Conservation (phyloP, 257 asterid species). For the Lavandula angustifolia region DNA sequence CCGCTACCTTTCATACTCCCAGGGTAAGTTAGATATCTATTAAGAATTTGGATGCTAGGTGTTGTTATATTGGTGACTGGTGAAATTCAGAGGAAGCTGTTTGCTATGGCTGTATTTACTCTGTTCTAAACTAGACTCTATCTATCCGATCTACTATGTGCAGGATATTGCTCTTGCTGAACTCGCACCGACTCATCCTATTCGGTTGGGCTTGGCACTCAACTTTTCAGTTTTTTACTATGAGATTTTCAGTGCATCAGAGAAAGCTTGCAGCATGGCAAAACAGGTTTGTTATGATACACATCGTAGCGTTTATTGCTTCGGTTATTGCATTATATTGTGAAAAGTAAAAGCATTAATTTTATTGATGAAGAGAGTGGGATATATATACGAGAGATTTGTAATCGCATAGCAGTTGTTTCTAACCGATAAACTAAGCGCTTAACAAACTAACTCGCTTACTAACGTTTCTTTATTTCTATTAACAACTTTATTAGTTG, state of each 20-base stretch:
- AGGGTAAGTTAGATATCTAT: background rate
- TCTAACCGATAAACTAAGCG: too few species aligned
- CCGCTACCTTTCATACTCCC: too few species aligned
- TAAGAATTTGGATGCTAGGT: background rate
- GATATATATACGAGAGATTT: too few species aligned
- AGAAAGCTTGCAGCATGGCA: slow-evolving; percentile 71
- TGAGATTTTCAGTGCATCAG: slow-evolving; percentile 63
- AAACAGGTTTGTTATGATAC: slow-evolving; percentile 50
- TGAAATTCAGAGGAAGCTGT: background rate
- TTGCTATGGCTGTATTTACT: background rate
- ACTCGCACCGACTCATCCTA: slow-evolving; percentile 69
- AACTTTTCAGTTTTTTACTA: slow-evolving; percentile 69
- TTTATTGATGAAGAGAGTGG: too few species aligned
- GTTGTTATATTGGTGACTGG: background rate
- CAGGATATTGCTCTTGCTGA: slow-evolving; percentile 61
- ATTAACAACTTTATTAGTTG: too few species aligned
- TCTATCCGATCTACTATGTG: slow-evolving; percentile 11
- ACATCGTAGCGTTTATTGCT: background rate
- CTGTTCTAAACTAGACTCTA: slow-evolving; percentile 14
- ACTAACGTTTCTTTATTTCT: too few species aligned
- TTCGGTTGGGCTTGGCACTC: slow-evolving; percentile 64
- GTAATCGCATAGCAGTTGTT: too few species aligned
- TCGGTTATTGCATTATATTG: background rate
- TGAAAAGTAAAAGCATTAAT: too few species aligned
- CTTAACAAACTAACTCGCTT: too few species aligned